Base-by-base conservation (phyloP, 768 basidiomycete species). In the Xerocomellus intermedius region DNA sequence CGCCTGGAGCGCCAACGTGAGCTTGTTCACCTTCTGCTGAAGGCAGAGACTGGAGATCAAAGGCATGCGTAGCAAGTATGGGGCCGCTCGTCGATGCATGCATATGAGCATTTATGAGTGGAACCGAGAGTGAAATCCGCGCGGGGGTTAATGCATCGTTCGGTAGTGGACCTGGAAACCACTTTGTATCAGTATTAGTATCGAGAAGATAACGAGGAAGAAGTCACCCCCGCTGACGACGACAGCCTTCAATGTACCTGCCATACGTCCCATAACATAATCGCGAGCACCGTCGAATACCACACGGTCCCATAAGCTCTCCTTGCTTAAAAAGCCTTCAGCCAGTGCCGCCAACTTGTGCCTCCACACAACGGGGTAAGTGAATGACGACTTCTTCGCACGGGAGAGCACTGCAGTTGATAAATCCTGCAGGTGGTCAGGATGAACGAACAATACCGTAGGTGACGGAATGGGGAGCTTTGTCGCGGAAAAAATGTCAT, bases 291-390 rank as follows among this genome's bases (percentile, higher is more conserved):
- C 70, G 52, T 86, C 85, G 68, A 91, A 89, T 28, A 92, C 81
- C 12, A 87, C 72, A 49, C 86, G 80, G 67, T 97, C 94, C 87
- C 91, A 93, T n/a, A 92, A 68, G 54, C 88, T 87, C 54, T 88
- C 85, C 64, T 86, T 86, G 16, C 82, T 85, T 38, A 93, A 59
- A 60, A 85, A 89, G 5, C 94, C 94, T 53, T 91, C 87, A 0
- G 71, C 65, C 5, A 94, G 70, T 4, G 78, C 81, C 0, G 85
- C 77, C 17, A 84, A 57, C 68, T 96, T 96, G 71, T 94, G 94
- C 32, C 89, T 79, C 78, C 83, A 84, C 2, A 85, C 90, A 48
- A 94, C 67, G 5, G 81, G 68, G 64, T 81, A 86, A 17, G 87
- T 59, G 16, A 85, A 56, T 53, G 75, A 77, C 3, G 78, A 82